These are phyloP conservation scores for Fragaria ananassa DNA, from an alignment of 306 rosid genomes.

Conservation along the genomic window DNA sequence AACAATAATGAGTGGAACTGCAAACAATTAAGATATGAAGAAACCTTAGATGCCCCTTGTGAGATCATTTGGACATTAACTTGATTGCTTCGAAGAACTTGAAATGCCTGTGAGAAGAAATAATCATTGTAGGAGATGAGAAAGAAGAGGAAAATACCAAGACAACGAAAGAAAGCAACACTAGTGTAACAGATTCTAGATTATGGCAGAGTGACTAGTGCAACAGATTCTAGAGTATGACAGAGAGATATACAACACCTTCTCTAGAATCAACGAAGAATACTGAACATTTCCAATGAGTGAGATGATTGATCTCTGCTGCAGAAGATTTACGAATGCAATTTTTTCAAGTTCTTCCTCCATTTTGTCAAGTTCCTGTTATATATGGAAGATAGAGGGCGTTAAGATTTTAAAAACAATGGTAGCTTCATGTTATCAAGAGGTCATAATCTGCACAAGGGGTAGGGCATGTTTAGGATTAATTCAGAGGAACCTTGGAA, in stretches of 20 bases:
- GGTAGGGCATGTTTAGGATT: neutral
- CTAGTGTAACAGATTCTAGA: neutral
- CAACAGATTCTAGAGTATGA: neutral
- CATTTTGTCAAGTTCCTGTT: conserved; percentile 63
- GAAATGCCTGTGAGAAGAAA: conserved; percentile 42
- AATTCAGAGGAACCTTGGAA: neutral
- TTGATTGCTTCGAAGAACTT: conserved; percentile 50
- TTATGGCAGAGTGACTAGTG: neutral
- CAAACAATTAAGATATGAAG: neutral
- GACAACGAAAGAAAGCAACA: neutral
- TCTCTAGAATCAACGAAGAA: conserved; percentile 63
- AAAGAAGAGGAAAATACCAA: neutral
- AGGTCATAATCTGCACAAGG: neutral
- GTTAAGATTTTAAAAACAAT: neutral
- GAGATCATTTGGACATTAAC: conserved; percentile 76
- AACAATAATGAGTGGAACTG: neutral
- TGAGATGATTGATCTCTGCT: conserved; percentile 65
- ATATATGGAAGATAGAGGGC: neutral
- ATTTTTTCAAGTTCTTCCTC: conserved; percentile 64
- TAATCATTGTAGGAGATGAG: neutral
- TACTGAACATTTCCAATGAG: conserved; percentile 68
- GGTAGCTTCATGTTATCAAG: neutral
- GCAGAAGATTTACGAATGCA: conserved; percentile 63
- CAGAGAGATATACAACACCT: conserved; percentile 35
- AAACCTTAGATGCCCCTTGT: conserved; percentile 67